Base-by-base conservation (phyloP, 352 stramenopile genomes). In the Elongisporangium undulatum region DNA sequence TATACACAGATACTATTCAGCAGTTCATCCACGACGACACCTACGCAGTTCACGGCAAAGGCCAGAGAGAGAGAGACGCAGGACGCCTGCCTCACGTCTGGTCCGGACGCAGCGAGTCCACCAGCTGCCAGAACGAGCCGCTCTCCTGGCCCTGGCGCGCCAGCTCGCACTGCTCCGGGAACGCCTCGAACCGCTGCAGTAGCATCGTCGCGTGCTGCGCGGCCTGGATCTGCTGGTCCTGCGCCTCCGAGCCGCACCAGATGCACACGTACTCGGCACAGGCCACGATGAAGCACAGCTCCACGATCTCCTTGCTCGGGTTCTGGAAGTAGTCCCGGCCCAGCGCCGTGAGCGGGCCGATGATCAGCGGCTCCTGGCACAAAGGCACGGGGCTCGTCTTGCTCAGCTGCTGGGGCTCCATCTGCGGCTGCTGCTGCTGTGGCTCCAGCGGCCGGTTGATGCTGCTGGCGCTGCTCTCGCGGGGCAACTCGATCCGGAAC, bases 221-320 rank as follows among this genome's bases (percentile, higher is more conserved):
- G 7, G 78, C 75, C 48, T 91, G 75, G 23, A 91, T 61, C 29
- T 82, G 73, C 22, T 75, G 59, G 24, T 77, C 72, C 45, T 57
- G 75, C 23, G 78, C 82, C 48, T 79, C 71, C 17, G 70, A 67
- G 51, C 86, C 86, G 72, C 79, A 92, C 86, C 86, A 95, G 63
- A 95, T 67, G 58, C 83, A 90, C 74, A 90, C 81, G 64, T 85
- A 92, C 62, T 92, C 82, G 20, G 77, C 61, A 59, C 69, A 87
- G 41, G 79, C 75, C 45, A 95, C 70, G 22, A 95, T 75, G 62
- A 92, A 90, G 66, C 79, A 87, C 51, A 74, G 63, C 56, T 75
- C 74, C 19, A 68, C 64, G 26, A 81, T 72, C 38, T 92, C 82
- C 23, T 82, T 72, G 8, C 71, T 71, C 15, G 81, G 85, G 13